Percentiles rank a stretch among this genome's conserved stretches.
Evolutionary conservation across 75 land plant genomes (phyloP).

Genomic region (Picea sitchensis): DNA sequence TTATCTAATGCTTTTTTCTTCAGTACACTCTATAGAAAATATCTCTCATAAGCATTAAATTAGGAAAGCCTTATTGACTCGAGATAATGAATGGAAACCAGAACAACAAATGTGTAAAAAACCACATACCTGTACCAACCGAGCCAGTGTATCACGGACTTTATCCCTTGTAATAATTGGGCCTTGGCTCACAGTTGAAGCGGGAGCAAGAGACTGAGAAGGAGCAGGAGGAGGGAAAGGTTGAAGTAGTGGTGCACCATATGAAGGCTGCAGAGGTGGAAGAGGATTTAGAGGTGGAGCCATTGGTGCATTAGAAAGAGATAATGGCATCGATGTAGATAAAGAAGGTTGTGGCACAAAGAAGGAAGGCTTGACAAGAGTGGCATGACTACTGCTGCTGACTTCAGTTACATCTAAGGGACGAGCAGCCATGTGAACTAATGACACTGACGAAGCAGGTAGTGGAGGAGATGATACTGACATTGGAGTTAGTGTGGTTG

Average conservation of each 20-base stretch:
- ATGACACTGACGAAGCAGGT: constrained; percentile 18
- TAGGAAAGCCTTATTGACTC: not conserved
- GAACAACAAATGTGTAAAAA: not conserved
- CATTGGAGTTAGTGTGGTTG: constrained; percentile 25
- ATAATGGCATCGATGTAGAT: constrained; percentile 17
- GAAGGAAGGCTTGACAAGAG: constrained; percentile 42
- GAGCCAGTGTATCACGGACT: constrained; percentile 40
- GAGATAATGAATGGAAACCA: not conserved
- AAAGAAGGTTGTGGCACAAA: constrained; percentile 43
- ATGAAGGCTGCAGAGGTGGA: constrained; percentile 37
- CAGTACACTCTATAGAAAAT: not conserved
- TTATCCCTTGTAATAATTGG: constrained; percentile 36
- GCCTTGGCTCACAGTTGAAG: constrained; percentile 15
- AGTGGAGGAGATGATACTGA: constrained; percentile 25
- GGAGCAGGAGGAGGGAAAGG: constrained; percentile 56
- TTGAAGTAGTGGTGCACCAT: constrained; percentile 50
- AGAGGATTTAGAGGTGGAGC: constrained; percentile 39
- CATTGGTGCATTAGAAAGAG: constrained; percentile 14
- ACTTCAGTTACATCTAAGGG: constrained; percentile 4
- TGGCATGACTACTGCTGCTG: constrained; percentile 14
- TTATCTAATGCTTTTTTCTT: not conserved
- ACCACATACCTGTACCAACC: constrained; percentile 32
- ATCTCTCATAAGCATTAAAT: too few relatives aligned
- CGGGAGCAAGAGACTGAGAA: constrained; percentile 38
- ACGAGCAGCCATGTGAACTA: constrained; percentile 15